Base-by-base conservation (phyloP, 495 filamentous ascomycete genomes). In the Lasiosphaeria miniovina region DNA sequence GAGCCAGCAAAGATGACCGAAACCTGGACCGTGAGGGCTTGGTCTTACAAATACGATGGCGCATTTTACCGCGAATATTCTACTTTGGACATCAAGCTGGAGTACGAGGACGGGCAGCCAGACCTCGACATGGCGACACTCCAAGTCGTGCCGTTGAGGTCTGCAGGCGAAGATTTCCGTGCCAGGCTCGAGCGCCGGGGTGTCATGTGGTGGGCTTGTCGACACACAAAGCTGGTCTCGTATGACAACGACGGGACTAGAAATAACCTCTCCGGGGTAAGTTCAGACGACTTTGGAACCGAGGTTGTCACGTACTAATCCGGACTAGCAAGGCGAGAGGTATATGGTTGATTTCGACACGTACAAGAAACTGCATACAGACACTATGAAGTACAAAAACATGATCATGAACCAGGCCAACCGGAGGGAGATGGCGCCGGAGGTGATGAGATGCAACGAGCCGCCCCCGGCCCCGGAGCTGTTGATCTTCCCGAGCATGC, bases 281-380 rank as follows among this genome's bases (percentile, higher is more conserved):
- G 50, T 36, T 12, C 0, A 52, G 24, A 24, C 2, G 24, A 24
- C 2, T 24, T 24, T 24, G 24, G 24, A 24, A 2, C 24, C 24
- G 24, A 24, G 24, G 24, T 24, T 2, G 24, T 24, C 24, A 24
- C 24, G 2, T 24, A 24, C 24, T 24, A 52, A 2, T 34, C 0
- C 14, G n/a, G 12, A 4, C n/a, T 14, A 52, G 50, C 50, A 32
- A 15, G 50, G 33, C 1, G 31, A 52, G 33, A 52, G 50, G 38
- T 52, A 35, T 34, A 52, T 52, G 50, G 8, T 52, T 35, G 33
- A 52, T 34, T 52, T 35, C 33, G 10, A 52, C 12, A 52, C 50
- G 3, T 52, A 52, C 34, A 32, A 17, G 4, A 14, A 36, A 1
- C 50, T 52, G 11, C 50, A 52, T 15, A 6, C 50, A 1, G 43